A percentile compares a stretch with the other conserved stretches of the same genome.
These are phyloP conservation scores for Sophora flavescens DNA, from an alignment of 306 rosid species.

Conservation along the genomic window DNA sequence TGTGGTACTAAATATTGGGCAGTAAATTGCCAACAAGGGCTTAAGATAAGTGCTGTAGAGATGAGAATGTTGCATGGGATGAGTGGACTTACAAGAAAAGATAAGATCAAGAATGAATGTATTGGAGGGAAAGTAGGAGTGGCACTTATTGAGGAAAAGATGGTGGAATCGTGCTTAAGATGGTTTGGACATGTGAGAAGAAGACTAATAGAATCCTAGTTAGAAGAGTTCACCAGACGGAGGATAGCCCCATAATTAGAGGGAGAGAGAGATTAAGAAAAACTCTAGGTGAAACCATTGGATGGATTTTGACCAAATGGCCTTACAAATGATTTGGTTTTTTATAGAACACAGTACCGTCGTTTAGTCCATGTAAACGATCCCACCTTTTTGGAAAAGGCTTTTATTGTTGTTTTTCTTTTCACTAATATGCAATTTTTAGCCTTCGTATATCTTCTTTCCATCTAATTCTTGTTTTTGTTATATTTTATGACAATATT, in stretches of 20 bases:
- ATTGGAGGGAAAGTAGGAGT: not conserved
- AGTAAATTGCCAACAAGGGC: not conserved
- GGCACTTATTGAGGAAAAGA: not conserved
- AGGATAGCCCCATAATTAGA: too few species aligned
- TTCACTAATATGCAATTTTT: not conserved
- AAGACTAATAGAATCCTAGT: not conserved
- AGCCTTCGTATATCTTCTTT: conserved; percentile 30
- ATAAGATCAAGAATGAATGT: too few species aligned
- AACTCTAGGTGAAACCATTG: not conserved
- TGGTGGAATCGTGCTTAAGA: too few species aligned
- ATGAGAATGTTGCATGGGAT: not conserved
- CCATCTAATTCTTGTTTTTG: conserved; percentile 20
- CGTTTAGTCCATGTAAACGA: not conserved
- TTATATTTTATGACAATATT: conserved; percentile 44
- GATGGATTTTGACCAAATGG: not conserved
- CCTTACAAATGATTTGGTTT: too few species aligned
- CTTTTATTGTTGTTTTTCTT: not conserved
- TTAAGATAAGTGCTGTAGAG: not conserved
- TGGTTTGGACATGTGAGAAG: not conserved
- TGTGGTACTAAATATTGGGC: not conserved
- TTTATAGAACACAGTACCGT: too few species aligned
- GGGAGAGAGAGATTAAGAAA: not conserved
- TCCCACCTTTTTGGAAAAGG: not conserved
- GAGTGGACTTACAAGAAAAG: not conserved
- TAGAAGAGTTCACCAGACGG: too few species aligned